A percentile compares a stretch with the other conserved stretches of the same genome.
Evolutionary conservation across 352 stramenopile species (phyloP).

Genomic region (Phytophthora constricta): DNA sequence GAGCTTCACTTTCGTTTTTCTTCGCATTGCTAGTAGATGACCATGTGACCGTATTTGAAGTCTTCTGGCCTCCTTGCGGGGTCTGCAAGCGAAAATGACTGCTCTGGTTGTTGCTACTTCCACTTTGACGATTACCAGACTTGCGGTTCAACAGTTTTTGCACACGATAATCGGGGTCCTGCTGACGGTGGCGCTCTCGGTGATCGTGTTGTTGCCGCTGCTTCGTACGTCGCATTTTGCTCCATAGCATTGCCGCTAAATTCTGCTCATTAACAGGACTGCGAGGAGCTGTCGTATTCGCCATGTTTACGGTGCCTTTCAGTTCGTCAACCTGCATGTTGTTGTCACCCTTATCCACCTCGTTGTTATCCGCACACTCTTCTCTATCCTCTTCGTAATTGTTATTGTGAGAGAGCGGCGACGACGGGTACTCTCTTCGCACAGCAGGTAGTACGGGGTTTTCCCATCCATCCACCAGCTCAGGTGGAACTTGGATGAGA

Average conservation of each 20-base stretch:
- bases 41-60: conserved; percentile 47
- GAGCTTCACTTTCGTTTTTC: conserved; percentile 74
- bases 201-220: conserved; percentile 45
- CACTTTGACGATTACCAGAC: not conserved
- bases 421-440: not conserved
- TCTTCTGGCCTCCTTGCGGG: conserved; percentile 16
- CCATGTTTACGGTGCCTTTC: not conserved
- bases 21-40: conserved; percentile 47
- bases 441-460: conserved; percentile 42
- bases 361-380: conserved; percentile 7
- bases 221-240: conserved; percentile 67
- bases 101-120: conserved; percentile 27
- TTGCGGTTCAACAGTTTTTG: conserved; percentile 60
- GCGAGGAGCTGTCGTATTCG: not conserved
- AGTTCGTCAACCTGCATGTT: not conserved
- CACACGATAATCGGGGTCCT: conserved; percentile 61
- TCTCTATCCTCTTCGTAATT: conserved; percentile 16
- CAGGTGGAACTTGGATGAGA: conserved; percentile 57
- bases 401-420: not conserved
- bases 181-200: conserved; percentile 48
- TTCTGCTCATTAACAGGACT: conserved; percentile 31
- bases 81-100: not conserved
- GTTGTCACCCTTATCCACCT: conserved; percentile 9
- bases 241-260: conserved; percentile 61
- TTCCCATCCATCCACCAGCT: conserved; percentile 70